These are phyloP conservation scores for Calocybe cyanea DNA, from an alignment of 768 basidiomycete genomes.

Conservation along the genomic window DNA sequence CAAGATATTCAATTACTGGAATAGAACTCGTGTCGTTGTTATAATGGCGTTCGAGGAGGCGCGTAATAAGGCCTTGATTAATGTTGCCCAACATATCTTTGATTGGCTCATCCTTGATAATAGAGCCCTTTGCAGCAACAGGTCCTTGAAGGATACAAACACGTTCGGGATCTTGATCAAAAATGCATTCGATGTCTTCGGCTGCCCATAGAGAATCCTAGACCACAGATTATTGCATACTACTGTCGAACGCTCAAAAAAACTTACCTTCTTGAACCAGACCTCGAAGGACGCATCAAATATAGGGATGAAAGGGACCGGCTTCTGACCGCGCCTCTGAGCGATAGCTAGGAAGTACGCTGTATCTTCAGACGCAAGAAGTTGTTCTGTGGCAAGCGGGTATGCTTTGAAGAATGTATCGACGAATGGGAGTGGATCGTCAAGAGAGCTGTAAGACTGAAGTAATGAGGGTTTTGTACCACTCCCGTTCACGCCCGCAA, in stretches of 20 bases:
- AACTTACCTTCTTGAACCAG: slow-evolving; percentile 96
- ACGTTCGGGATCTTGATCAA: slow-evolving; percentile 97
- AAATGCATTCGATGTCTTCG: slow-evolving; percentile 97
- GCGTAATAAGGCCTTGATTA: slow-evolving; percentile 70
- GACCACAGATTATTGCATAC: slow-evolving; percentile 1
- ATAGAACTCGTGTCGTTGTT: slow-evolving; percentile 68
- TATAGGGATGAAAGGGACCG: slow-evolving; percentile 96
- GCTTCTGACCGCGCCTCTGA: slow-evolving; percentile 96
- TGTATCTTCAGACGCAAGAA: slow-evolving; percentile 89
- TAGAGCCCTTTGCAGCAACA: slow-evolving; percentile 86
- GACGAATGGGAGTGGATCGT: slow-evolving; percentile 78
- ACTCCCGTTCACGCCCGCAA: slow-evolving; percentile 80
- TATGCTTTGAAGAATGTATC: slow-evolving; percentile 83
- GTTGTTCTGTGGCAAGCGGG: slow-evolving; percentile 75
- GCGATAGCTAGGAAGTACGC: slow-evolving; percentile 95
- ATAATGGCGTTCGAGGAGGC: slow-evolving; percentile 77
- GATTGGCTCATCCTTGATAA: slow-evolving; percentile 89
- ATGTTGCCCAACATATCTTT: slow-evolving; percentile 89
- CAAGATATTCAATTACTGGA: slow-evolving; percentile 83
- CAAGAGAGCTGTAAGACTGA: slow-evolving; percentile 77
- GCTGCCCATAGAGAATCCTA: slow-evolving; percentile 97
- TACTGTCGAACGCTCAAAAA: slow-evolving; percentile 1
- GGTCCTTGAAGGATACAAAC: slow-evolving; percentile 98
- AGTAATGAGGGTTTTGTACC: slow-evolving; percentile 79
- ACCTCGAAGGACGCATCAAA: slow-evolving; percentile 92